Evolutionary conservation across 179 eudicot genomes (phyloP).

Genomic region (Drosera spatulata): DNA sequence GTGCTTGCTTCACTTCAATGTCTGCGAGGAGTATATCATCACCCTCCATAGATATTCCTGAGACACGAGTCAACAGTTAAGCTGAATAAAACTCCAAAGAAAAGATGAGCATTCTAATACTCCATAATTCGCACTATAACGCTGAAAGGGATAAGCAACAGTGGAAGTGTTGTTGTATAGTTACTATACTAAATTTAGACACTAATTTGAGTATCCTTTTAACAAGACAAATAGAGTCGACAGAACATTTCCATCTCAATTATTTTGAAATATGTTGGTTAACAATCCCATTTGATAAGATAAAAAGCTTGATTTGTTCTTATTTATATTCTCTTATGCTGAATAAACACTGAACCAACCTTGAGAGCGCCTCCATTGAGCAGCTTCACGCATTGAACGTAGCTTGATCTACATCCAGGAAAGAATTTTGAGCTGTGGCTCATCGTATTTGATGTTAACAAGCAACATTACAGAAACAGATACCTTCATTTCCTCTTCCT

Average conservation of each 20-base stretch:
- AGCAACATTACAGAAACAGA: no score
- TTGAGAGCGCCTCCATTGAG: constrained; percentile 88
- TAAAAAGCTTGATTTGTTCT: no score
- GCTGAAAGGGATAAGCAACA: no score
- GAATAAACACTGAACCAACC: constrained; percentile 34
- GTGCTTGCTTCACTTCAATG: constrained; percentile 50
- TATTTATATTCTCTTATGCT: not conserved
- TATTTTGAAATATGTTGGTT: no score
- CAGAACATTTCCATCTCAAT: no score
- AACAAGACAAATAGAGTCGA: no score
- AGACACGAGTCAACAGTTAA: constrained; percentile 1
- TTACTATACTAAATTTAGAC: no score
- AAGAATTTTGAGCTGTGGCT: not conserved
- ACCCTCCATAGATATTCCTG: constrained; percentile 93
- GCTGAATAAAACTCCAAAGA: not conserved
- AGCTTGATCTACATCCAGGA: constrained; percentile 41
- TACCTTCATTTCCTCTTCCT: constrained; percentile 86
- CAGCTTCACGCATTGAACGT: constrained; percentile 86
- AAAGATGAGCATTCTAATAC: not conserved
- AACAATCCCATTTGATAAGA: no score
- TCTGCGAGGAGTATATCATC: constrained; percentile 87
- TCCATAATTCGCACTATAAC: no score
- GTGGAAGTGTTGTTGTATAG: no score
- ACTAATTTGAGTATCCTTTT: no score
- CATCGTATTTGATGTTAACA: no score